These are phyloP conservation scores for Takashimella tepidaria DNA, from an alignment of 1,284 basidiomycete genomes.

Conservation along the genomic window DNA sequence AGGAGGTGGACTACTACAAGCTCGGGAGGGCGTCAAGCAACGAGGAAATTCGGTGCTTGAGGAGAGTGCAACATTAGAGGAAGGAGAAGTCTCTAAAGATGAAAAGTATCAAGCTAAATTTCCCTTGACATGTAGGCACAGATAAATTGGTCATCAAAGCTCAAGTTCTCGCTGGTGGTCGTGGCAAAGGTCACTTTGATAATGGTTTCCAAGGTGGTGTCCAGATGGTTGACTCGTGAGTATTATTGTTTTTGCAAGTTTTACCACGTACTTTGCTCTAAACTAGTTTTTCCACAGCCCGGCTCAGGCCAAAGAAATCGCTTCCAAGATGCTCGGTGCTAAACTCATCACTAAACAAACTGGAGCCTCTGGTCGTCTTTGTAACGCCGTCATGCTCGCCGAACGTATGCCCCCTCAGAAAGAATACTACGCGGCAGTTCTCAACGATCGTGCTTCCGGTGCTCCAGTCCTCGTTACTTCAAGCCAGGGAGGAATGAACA, in stretches of 20 bases:
- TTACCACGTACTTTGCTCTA: neutral
- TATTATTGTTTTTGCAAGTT: constrained; percentile 13
- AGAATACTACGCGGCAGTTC: constrained; percentile 96
- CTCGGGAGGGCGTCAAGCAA: too few species aligned
- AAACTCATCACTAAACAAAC: constrained; percentile 99
- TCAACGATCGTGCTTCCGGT: constrained; percentile 89
- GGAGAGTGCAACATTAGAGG: too few species aligned
- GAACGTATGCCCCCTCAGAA: constrained; percentile 89
- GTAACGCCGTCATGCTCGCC: constrained; percentile 98
- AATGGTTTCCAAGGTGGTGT: constrained; percentile 97
- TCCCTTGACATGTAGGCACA: constrained; percentile 55
- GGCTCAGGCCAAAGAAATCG: constrained; percentile 80
- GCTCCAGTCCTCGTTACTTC: constrained; percentile 93
- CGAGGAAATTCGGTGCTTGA: too few species aligned
- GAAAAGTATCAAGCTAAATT: too few species aligned
- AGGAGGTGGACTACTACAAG: too few species aligned
- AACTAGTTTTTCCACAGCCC: constrained; percentile 54
- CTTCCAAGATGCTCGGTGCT: constrained; percentile 88
- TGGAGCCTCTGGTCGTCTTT: constrained; percentile 82
- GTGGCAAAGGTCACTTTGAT: constrained; percentile 97
- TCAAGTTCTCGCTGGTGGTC: constrained; percentile 96
- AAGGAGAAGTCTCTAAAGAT: neutral
- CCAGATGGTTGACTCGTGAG: constrained; percentile 84
- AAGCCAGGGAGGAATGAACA: constrained; percentile 93
- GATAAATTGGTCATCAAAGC: constrained; percentile 84